phyloP scores from a whole-genome alignment of 768 basidiomycete species.

The Auriscalpium vulgare region DNA sequence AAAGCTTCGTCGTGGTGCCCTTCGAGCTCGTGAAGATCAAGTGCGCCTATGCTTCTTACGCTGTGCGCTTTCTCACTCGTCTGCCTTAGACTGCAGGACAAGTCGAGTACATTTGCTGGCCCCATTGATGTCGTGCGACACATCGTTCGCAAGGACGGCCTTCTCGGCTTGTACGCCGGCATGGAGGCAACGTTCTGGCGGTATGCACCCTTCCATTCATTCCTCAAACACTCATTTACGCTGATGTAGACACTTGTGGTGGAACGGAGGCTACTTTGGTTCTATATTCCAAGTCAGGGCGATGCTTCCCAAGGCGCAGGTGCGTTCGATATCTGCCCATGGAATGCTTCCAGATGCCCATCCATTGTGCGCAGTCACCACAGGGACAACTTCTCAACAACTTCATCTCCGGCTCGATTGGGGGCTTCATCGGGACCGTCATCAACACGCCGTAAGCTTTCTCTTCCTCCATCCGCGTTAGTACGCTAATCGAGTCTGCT shows the following conservation, averaged over 20 bases:
- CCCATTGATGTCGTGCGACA: slow-evolving; percentile 87
- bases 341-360: not conserved
- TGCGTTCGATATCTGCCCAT: slow-evolving; percentile 24
- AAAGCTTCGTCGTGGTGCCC: slow-evolving; percentile 91
- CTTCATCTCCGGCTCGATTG: slow-evolving; percentile 83
- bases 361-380: not conserved
- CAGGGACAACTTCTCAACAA: slow-evolving; percentile 63
- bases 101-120: slow-evolving; percentile 81
- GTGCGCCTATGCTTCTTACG: slow-evolving; percentile 23
- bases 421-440: slow-evolving; percentile 83
- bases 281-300: slow-evolving; percentile 80
- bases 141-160: slow-evolving; percentile 67
- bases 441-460: slow-evolving; percentile 81
- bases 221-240: not conserved
- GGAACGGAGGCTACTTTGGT: slow-evolving; percentile 96
- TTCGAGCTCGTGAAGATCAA: slow-evolving; percentile 94
- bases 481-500: not conserved
- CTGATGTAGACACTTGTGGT: slow-evolving; percentile 61
- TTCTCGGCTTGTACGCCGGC: slow-evolving; percentile 83
- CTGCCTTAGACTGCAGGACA: slow-evolving; percentile 73
- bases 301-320: slow-evolving; percentile 80
- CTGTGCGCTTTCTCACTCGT: not conserved
- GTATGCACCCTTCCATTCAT: slow-evolving; percentile 30
- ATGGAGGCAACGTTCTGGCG: slow-evolving; percentile 99
- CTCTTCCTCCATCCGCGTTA: not conserved